Percentiles rank a stretch among this genome's conserved stretches.
Conservation (phyloP, 2,329 filamentous ascomycete genomes). For the Didymellaceae sp. region DNA sequence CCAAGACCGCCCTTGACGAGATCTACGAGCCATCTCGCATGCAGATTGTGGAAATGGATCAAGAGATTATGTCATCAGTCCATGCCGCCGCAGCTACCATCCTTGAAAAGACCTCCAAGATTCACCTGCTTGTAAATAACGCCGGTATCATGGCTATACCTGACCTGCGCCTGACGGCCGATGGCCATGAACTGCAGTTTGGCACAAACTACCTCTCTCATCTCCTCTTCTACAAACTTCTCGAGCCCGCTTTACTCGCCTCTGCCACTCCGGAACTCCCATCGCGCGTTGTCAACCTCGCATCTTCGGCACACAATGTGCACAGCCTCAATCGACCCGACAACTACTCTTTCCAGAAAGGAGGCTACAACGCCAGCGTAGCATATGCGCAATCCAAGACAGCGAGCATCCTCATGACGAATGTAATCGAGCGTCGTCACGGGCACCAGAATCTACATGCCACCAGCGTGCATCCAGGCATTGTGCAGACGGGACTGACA, state of each 20-base stretch:
- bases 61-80: neutral
- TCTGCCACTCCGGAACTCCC: constrained; percentile 48
- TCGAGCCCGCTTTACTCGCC: constrained; percentile 53
- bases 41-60: neutral
- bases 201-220: constrained; percentile 56
- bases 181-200: constrained; percentile 48
- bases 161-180: constrained; percentile 21
- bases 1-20: constrained; percentile 23
- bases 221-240: constrained; percentile 59
- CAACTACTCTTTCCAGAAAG: neutral
- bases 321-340: neutral
- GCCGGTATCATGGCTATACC: constrained; percentile 44
- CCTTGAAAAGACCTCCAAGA: constrained; percentile 12
- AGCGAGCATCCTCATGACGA: constrained; percentile 60
- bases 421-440: constrained; percentile 58
- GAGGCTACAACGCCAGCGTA: constrained; percentile 37
- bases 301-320: constrained; percentile 42
- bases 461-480: neutral
- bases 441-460: constrained; percentile 52
- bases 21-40: neutral
- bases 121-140: constrained; percentile 35
- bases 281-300: constrained; percentile 58
- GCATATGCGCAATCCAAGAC: constrained; percentile 59
- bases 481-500: neutral
- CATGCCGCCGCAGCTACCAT: constrained; percentile 4